Evolutionary conservation across 1,284 basidiomycete species (phyloP).

Genomic region (Mrakiaceae sp.): DNA sequence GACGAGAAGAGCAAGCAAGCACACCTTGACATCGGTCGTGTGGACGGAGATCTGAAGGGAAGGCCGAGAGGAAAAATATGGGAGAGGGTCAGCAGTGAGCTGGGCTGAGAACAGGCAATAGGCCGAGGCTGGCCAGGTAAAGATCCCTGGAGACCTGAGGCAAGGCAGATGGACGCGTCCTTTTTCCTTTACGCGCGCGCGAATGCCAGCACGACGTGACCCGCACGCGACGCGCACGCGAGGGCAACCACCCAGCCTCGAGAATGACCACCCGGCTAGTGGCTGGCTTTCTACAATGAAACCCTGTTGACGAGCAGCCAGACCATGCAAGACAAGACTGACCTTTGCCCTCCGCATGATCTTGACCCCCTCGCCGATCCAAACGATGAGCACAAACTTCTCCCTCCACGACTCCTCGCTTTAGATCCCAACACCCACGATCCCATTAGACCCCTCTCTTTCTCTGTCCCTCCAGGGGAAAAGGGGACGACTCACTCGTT

Average conservation of each 20-base stretch:
- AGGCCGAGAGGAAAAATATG: no score
- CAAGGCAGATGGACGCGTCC: background rate
- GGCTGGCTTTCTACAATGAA: background rate
- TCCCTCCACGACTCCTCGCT: constrained; percentile 59
- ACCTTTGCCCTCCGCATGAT: constrained; percentile 86
- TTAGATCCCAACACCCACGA: no score
- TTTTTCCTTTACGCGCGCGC: no score
- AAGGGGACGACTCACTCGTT: background rate
- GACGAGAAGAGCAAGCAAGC: no score
- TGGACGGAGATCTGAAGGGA: constrained; percentile 67
- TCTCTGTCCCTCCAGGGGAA: no score
- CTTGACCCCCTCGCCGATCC: constrained; percentile 77
- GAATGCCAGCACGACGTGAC: no score
- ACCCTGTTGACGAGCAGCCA: background rate
- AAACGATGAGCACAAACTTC: constrained; percentile 80
- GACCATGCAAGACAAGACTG: constrained; percentile 23
- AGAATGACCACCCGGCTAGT: no score
- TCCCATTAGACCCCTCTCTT: no score
- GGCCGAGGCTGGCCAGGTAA: background rate
- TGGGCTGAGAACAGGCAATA: background rate
- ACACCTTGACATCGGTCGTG: constrained; percentile 63
- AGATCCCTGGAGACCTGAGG: no score
- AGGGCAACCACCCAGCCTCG: no score
- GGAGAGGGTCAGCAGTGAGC: background rate
- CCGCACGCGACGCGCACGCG: no score